Evolutionary conservation across 768 basidiomycete genomes (phyloP).

Genomic region (Boletales sp.): DNA sequence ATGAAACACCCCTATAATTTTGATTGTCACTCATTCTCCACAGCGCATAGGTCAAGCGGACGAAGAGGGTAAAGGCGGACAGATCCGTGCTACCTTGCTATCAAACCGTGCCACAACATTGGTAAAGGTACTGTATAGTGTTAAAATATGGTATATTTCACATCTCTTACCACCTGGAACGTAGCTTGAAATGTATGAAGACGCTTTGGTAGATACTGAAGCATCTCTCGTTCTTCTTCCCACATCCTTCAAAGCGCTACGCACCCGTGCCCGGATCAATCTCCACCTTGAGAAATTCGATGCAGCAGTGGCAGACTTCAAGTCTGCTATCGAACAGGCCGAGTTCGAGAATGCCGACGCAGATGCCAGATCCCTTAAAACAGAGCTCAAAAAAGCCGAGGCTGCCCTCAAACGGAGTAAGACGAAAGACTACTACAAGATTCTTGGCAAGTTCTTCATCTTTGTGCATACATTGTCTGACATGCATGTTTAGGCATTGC

Average conservation of each 20-base stretch:
- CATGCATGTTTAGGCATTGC: conserved; percentile 28
- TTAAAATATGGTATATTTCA: background rate
- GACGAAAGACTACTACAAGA: conserved; percentile 88
- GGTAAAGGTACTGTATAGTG: conserved; percentile 50
- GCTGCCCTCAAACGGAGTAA: conserved; percentile 81
- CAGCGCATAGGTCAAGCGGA: conserved; percentile 66
- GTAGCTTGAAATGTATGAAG: conserved; percentile 61
- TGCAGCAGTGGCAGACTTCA: conserved; percentile 69
- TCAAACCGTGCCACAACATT: conserved; percentile 84
- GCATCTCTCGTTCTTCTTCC: conserved; percentile 60
- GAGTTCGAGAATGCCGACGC: conserved; percentile 57
- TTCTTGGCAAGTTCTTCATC: conserved; percentile 40
- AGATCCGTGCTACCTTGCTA: conserved; percentile 74
- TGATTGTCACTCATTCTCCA: background rate
- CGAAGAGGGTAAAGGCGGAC: conserved; percentile 76
- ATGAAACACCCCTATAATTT: conserved; percentile 10
- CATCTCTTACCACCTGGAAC: conserved; percentile 6
- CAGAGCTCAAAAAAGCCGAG: conserved; percentile 79
- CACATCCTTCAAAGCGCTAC: conserved; percentile 77
- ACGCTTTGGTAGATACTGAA: conserved; percentile 70
- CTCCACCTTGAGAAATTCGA: conserved; percentile 76
- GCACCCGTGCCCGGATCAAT: conserved; percentile 79
- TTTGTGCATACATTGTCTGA: background rate
- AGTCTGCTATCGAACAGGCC: conserved; percentile 72
- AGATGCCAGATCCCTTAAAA: conserved; percentile 58